phyloP scores from a whole-genome alignment of 768 basidiomycete species.

The Tylopilus sp. region DNA sequence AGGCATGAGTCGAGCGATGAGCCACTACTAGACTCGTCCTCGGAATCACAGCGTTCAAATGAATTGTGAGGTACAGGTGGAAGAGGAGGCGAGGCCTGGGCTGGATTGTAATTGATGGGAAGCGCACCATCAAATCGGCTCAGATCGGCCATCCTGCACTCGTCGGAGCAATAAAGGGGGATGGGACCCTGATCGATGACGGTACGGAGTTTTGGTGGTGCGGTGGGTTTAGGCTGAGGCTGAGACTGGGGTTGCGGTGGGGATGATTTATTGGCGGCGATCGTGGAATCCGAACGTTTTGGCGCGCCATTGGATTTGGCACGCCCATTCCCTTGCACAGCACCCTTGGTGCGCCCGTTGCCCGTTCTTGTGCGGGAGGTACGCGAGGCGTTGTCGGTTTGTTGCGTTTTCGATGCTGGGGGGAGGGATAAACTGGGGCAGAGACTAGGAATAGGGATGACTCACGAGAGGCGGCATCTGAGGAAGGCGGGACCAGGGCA shows the following conservation, averaged over 20 bases:
- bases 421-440: conserved; percentile 1
- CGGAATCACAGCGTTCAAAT: conserved; percentile 31
- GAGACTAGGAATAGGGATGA: neutral
- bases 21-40: conserved; percentile 40
- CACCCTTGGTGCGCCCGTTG: conserved; percentile 35
- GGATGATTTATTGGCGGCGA: conserved; percentile 16
- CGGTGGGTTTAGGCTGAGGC: conserved; percentile 24
- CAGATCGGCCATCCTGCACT: conserved; percentile 63
- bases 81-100: conserved; percentile 38
- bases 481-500: conserved; percentile 33
- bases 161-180: conserved; percentile 81
- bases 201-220: conserved; percentile 51
- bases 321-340: conserved; percentile 64
- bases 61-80: conserved; percentile 43
- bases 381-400: conserved; percentile 22
- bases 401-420: conserved; percentile 29
- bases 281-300: conserved; percentile 36
- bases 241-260: conserved; percentile 21
- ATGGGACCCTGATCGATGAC: conserved; percentile 80
- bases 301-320: conserved; percentile 55
- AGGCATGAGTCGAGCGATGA: conserved; percentile 37
- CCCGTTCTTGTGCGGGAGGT: conserved; percentile 35
- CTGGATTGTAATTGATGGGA: conserved; percentile 47
- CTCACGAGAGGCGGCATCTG: conserved; percentile 40
- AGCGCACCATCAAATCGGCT: conserved; percentile 38